Percentiles rank a stretch among this genome's conserved stretches.
phyloP scores from a whole-genome alignment of 257 asterid species.

The Linaria vulgaris region DNA sequence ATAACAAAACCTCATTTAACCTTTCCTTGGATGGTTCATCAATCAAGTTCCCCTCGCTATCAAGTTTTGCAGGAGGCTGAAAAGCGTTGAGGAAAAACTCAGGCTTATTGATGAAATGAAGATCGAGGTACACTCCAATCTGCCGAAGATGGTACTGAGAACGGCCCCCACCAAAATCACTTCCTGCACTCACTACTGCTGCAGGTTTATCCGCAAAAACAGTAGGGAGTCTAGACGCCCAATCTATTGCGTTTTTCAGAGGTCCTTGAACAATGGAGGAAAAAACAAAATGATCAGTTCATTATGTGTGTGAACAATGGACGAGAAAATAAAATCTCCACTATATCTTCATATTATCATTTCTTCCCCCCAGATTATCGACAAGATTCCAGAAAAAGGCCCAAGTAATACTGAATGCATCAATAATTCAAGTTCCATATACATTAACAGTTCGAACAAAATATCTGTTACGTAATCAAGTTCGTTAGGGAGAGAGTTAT shows the following conservation, averaged over 20 bases:
- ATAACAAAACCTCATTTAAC: slow-evolving; percentile 48
- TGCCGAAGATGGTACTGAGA: slow-evolving; percentile 89
- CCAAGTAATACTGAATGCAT: no score
- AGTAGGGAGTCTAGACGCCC: slow-evolving; percentile 90
- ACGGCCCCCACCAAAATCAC: slow-evolving; percentile 76
- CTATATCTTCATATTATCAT: no score
- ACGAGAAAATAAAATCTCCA: no score
- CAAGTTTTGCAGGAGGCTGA: slow-evolving; percentile 65
- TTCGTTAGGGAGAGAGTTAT: background rate
- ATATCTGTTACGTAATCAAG: background rate
- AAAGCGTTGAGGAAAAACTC: slow-evolving; percentile 65
- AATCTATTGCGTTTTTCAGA: slow-evolving; percentile 79
- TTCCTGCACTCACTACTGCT: slow-evolving; percentile 76
- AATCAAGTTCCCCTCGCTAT: slow-evolving; percentile 59
- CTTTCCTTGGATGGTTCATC: slow-evolving; percentile 56
- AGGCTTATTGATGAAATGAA: slow-evolving; percentile 90
- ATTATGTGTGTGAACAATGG: no score
- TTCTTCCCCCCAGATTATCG: no score
- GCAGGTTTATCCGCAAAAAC: slow-evolving; percentile 80
- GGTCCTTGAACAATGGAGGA: slow-evolving; percentile 44
- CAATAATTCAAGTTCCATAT: no score
- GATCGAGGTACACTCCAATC: slow-evolving; percentile 75
- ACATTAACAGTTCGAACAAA: no score
- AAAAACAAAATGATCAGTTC: no score
- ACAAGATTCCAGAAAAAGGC: no score